Conservation (phyloP, 192 early-diverging fungal species). For the Umbelopsis isabellina region DNA sequence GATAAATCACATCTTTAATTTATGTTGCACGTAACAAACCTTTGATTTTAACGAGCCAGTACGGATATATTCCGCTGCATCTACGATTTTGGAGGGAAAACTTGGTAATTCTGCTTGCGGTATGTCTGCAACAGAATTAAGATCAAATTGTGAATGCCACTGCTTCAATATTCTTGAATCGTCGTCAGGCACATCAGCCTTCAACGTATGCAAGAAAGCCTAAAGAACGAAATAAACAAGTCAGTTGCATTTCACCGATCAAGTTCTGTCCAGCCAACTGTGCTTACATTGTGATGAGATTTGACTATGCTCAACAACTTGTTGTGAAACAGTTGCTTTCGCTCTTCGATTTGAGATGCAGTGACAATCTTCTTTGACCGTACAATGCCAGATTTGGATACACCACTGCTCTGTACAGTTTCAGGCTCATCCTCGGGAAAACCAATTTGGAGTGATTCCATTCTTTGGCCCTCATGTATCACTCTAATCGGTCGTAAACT, state of each 20-base stretch:
- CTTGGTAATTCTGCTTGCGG: conserved; percentile 16
- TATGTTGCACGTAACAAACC: neutral
- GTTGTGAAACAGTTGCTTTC: conserved; percentile 1
- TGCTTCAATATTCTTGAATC: neutral
- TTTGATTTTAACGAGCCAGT: neutral
- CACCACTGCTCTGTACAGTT: neutral
- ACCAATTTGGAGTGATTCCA: conserved; percentile 17
- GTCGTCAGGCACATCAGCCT: neutral
- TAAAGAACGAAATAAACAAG: neutral
- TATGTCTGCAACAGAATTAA: conserved; percentile 17
- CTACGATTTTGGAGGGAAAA: conserved; percentile 8
- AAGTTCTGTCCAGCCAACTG: neutral
- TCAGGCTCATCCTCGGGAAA: conserved; percentile 7
- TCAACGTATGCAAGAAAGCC: neutral
- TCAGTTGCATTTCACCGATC: neutral
- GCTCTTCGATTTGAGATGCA: conserved; percentile 4
- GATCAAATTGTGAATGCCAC: conserved; percentile 21
- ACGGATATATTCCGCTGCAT: conserved; percentile 19
- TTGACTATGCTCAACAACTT: conserved; percentile 11
- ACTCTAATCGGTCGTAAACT: conserved; percentile 15
- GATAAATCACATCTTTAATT: neutral
- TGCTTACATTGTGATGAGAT: conserved; percentile 11
- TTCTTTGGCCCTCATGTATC: neutral
- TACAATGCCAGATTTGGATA: no score
- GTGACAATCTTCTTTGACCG: neutral